Base-by-base conservation (phyloP, 441 rosid genomes). In the Erysimum pusillum region DNA sequence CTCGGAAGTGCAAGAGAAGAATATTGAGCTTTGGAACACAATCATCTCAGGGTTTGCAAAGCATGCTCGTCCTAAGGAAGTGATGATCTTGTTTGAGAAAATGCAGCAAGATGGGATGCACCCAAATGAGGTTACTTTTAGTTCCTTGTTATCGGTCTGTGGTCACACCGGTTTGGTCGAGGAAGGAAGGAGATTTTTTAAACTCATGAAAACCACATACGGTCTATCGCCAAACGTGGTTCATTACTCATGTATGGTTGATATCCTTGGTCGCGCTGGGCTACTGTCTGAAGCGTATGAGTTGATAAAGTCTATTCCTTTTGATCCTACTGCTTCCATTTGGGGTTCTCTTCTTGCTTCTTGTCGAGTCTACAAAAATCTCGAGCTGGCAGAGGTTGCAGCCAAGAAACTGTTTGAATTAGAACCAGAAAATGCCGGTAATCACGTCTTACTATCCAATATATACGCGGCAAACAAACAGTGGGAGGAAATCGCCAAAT, bases 241-340 rank as follows among this genome's bases (percentile, higher is more conserved):
- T 80, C 97, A 93, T 71, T 90, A 87, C 77, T 88, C 96, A 0
- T 95, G 99, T 80, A 88, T 91, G 96, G 89, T 90, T 75, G 99
- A 95, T 82, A 79, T 90, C 75, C 88, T 93, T 61, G 87, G 91
- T 45, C 82, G 94, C 8, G 90, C 90, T 57, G 97, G 97, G 39
- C 69, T 69, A 51, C 54, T 86, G 39, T 73, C 36, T 35, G 95
- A 95, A 79, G 97, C 98, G 18, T 76, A 67, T 76, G 84, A 88
- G 69, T 49, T 93, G 67, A 85, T 90, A 36, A 77, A 59, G 65
- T 79, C 59, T 64, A 85, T 90, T 85, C 95, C 97, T 41, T 86
- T 90, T 42, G 86, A 68, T 52, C 86, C 90, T 9, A 90, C 90
- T 36, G 83, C 91, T 53, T 79, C 91, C 17, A 90, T 90, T 80